Conservation (phyloP, 2,329 filamentous ascomycete genomes). For the Trichoderma atroviride region DNA sequence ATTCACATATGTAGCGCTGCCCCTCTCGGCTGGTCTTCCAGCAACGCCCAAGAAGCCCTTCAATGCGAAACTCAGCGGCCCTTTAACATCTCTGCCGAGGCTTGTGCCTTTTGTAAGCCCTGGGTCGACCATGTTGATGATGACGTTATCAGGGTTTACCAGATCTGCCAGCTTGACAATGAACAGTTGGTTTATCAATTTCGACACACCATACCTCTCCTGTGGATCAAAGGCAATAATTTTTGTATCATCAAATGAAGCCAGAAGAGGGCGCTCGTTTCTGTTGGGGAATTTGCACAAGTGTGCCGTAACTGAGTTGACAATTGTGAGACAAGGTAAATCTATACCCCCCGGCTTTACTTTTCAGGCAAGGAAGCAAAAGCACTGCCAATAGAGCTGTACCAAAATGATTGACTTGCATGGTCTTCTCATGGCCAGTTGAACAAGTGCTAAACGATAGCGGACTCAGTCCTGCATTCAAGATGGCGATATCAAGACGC, state of each 20-base stretch:
- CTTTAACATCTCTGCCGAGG: conserved; percentile 28
- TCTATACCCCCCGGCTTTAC: conserved; percentile 16
- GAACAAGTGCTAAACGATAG: conserved; percentile 28
- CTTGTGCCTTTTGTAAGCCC: conserved; percentile 36
- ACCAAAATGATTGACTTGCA: conserved; percentile 41
- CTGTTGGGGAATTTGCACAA: conserved; percentile 35
- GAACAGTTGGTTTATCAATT: conserved; percentile 41
- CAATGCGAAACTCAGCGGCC: neutral
- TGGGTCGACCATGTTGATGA: conserved; percentile 43
- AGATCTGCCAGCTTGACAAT: conserved; percentile 43
- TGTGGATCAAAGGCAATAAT: conserved; percentile 31
- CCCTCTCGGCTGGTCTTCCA: conserved; percentile 42
- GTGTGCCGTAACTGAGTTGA: conserved; percentile 37
- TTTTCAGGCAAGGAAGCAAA: neutral
- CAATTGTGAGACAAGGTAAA: conserved; percentile 35
- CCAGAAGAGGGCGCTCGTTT: conserved; percentile 33
- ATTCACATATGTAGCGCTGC: conserved; percentile 52
- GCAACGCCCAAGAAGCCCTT: conserved; percentile 27
- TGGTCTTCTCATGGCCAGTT: conserved; percentile 37
- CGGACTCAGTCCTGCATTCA: conserved; percentile 40
- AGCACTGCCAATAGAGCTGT: conserved; percentile 37
- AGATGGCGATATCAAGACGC: conserved; percentile 35
- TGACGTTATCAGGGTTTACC: conserved; percentile 39
- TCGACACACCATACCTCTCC: conserved; percentile 38
- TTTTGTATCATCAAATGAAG: conserved; percentile 34